Evolutionary conservation across 768 basidiomycete species (phyloP).

Genomic region (Terana coerulea): DNA sequence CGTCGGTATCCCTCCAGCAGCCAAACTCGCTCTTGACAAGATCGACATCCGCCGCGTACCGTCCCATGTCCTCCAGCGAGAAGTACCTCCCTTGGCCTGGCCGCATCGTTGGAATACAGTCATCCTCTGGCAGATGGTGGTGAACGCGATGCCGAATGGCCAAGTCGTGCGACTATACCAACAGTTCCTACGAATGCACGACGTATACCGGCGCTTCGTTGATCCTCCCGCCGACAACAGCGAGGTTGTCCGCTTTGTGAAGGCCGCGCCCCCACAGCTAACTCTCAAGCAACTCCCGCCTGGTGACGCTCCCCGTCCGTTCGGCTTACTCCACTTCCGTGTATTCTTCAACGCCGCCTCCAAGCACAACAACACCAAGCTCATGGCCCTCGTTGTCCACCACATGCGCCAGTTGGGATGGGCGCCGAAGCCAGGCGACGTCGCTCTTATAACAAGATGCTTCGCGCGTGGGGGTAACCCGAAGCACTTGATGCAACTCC

Average conservation of each 20-base stretch:
- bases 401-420: not conserved
- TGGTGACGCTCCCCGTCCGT: not conserved
- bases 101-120: not conserved
- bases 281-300: not conserved
- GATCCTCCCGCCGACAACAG: not conserved
- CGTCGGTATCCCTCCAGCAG: conserved; percentile 45
- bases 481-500: not conserved
- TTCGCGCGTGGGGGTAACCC: not conserved
- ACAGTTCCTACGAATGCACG: not conserved
- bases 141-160: not conserved
- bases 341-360: not conserved
- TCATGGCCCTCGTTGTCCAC: not conserved
- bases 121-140: not conserved
- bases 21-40: not conserved
- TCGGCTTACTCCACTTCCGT: not conserved
- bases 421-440: not conserved
- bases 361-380: not conserved
- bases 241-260: not conserved
- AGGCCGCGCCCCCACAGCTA: not conserved
- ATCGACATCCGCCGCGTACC: not conserved
- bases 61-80: not conserved
- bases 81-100: not conserved
- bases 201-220: not conserved
- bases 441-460: not conserved
- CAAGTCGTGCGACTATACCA: not conserved